Evolutionary conservation across 2,329 filamentous ascomycete genomes (phyloP).

Genomic region (Xylaria sp.): DNA sequence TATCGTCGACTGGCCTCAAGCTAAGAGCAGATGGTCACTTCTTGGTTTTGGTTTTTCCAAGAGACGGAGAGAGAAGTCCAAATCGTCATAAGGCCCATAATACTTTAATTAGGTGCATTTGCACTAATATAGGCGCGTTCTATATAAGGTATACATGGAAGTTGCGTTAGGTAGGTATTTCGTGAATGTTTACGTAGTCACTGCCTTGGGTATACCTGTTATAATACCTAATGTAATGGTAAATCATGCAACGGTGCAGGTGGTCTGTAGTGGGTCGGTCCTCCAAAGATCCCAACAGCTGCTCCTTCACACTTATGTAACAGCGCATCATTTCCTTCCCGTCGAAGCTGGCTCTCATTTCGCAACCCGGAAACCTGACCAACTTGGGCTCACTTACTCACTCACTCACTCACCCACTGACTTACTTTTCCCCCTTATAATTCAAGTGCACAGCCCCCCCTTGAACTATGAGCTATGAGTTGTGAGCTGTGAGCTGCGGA

Average conservation of each 20-base stretch:
- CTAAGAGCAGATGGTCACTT: background rate
- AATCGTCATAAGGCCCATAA: conserved; percentile 8
- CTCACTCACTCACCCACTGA: background rate
- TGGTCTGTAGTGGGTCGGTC: conserved; percentile 15
- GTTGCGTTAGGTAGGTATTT: background rate
- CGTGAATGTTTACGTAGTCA: background rate
- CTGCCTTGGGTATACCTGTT: conserved; percentile 15
- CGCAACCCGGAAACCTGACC: conserved; percentile 22
- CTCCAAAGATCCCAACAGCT: conserved; percentile 8
- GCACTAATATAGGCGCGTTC: background rate
- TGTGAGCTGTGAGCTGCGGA: background rate
- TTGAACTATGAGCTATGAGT: background rate
- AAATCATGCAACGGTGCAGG: conserved; percentile 8
- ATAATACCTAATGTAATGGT: background rate
- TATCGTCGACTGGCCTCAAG: background rate
- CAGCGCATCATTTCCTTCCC: conserved; percentile 11
- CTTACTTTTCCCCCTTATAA: background rate
- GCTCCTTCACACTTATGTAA: conserved; percentile 18
- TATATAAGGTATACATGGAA: background rate
- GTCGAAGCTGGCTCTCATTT: conserved; percentile 19
- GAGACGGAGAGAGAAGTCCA: background rate
- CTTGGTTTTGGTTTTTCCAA: background rate
- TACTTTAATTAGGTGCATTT: background rate
- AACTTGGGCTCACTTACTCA: background rate
- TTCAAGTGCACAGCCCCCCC: conserved; percentile 2